These are phyloP conservation scores for Triglochin maritima DNA, from an alignment of 106 monocot species.

Conservation along the genomic window DNA sequence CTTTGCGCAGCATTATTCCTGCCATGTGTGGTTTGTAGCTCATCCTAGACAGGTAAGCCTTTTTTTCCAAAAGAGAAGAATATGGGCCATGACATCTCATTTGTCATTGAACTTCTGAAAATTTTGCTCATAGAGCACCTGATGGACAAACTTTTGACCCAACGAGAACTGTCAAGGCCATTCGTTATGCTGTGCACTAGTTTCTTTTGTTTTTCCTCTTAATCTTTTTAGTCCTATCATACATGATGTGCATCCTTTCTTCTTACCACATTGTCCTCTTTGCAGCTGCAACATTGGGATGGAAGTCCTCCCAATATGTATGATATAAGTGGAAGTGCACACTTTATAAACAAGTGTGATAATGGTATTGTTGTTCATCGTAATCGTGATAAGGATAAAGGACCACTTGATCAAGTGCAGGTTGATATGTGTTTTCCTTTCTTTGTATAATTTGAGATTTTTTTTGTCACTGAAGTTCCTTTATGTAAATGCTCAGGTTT, in stretches of 20 bases:
- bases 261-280: background rate
- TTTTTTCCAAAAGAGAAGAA: too few relatives aligned
- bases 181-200: too few relatives aligned
- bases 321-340: constrained; percentile 97
- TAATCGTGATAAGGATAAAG: constrained; percentile 45
- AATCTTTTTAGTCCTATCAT: too few relatives aligned
- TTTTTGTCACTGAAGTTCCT: background rate
- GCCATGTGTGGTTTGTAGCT: constrained; percentile 99
- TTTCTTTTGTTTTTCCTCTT: too few relatives aligned
- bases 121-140: too few relatives aligned
- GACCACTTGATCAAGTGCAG: constrained; percentile 54
- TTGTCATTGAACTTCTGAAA: too few relatives aligned
- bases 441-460: background rate
- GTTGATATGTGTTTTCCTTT: constrained; percentile 16
- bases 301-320: constrained; percentile 82
- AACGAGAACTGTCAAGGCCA: too few relatives aligned
- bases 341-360: constrained; percentile 98
- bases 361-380: constrained; percentile 93
- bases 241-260: too few relatives aligned
- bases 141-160: too few relatives aligned
- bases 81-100: too few relatives aligned
- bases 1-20: constrained; percentile 82
- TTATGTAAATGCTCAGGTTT: constrained; percentile 34
- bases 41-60: constrained; percentile 97
- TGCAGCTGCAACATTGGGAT: constrained; percentile 69